Conservation (phyloP, 2,329 filamentous ascomycete genomes). For the Cercospora sp. region DNA sequence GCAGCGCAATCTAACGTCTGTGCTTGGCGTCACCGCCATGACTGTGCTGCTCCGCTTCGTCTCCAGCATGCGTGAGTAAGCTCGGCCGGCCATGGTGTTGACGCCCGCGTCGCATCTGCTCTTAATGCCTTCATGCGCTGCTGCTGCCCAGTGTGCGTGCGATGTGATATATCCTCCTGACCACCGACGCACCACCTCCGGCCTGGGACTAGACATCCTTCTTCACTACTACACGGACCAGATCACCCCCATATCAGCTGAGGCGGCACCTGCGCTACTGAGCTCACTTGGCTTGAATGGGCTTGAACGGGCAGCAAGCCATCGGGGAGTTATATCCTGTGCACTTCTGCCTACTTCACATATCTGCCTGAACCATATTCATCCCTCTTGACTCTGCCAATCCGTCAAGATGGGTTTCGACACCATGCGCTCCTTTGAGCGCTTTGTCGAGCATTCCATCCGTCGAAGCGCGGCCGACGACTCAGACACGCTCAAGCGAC, state of each 20-base stretch:
- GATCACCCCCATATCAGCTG: slow-evolving; percentile 21
- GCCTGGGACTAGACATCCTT: not conserved
- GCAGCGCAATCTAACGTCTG: slow-evolving; percentile 21
- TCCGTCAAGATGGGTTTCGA: slow-evolving; percentile 27
- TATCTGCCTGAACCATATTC: not conserved
- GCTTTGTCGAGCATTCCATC: slow-evolving; percentile 21
- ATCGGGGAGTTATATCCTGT: slow-evolving; percentile 7
- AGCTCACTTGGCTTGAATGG: slow-evolving; percentile 17
- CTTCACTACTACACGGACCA: slow-evolving; percentile 9
- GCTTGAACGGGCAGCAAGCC: slow-evolving; percentile 15
- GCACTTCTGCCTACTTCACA: slow-evolving; percentile 2
- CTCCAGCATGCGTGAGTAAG: slow-evolving; percentile 17
- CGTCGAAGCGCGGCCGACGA: slow-evolving; percentile 14
- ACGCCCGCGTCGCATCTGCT: not conserved
- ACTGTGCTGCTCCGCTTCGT: slow-evolving; percentile 13
- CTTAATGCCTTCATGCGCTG: slow-evolving; percentile 13
- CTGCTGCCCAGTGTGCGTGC: not conserved
- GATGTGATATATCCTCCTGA: slow-evolving; percentile 3
- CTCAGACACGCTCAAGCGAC: slow-evolving; percentile 23
- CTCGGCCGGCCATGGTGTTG: not conserved
- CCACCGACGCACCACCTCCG: slow-evolving; percentile 4
- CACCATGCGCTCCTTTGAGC: slow-evolving; percentile 28
- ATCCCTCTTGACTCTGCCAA: not conserved
- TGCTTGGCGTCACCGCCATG: slow-evolving; percentile 13
- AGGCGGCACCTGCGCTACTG: slow-evolving; percentile 11